These are phyloP conservation scores for Aspergillus vadensis DNA, from an alignment of 2,329 filamentous ascomycete species.

Conservation along the genomic window DNA sequence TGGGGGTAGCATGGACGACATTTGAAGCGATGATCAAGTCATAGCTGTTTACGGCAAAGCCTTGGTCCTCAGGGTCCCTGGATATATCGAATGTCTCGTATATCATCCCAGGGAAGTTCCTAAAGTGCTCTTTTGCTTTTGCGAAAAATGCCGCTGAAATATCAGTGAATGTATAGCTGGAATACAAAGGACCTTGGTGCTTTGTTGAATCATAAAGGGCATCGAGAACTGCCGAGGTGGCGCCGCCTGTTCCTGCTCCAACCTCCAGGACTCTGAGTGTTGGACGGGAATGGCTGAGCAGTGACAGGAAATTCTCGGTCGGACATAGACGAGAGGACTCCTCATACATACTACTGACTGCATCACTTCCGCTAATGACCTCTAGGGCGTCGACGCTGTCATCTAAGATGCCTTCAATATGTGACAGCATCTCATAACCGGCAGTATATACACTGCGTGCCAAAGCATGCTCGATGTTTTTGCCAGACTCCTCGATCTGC, in stretches of 20 bases:
- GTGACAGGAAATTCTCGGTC: constrained; percentile 15
- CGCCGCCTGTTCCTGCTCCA: constrained; percentile 35
- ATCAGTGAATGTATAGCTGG: constrained; percentile 34
- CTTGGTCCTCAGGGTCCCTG: constrained; percentile 31
- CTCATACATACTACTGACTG: constrained; percentile 8
- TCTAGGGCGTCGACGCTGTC: neutral
- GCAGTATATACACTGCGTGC: no score
- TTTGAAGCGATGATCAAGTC: constrained; percentile 41
- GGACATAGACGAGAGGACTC: neutral
- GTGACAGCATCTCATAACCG: no score
- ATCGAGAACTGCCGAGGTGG: constrained; percentile 24
- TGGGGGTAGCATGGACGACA: constrained; percentile 28
- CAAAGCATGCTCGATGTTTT: no score
- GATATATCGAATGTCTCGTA: constrained; percentile 36
- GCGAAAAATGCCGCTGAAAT: constrained; percentile 34
- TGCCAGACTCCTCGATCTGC: no score
- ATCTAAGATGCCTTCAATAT: no score
- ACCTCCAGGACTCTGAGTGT: constrained; percentile 29
- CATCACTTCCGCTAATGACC: neutral
- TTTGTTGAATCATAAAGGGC: neutral
- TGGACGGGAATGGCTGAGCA: constrained; percentile 28
- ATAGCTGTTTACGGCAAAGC: constrained; percentile 31
- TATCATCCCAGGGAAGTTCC: constrained; percentile 25
- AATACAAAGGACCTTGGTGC: constrained; percentile 18
- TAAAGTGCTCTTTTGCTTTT: constrained; percentile 28